phyloP scores from a whole-genome alignment of 805 yeast genomes.

The Lachancea kluyveri region DNA sequence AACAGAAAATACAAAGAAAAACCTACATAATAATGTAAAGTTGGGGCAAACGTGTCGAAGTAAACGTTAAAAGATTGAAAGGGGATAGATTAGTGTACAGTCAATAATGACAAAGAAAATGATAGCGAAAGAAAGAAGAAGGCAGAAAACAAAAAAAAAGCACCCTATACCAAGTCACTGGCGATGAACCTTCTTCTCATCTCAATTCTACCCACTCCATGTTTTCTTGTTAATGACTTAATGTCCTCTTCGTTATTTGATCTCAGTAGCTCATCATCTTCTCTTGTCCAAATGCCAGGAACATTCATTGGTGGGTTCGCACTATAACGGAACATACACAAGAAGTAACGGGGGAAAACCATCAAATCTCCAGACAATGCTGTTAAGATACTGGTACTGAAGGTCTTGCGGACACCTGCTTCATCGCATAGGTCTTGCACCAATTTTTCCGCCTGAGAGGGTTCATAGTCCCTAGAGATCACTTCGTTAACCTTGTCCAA shows the following conservation, averaged over 20 bases:
- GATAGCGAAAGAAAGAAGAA: too few relatives aligned
- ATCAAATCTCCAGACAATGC: slow-evolving; percentile 40
- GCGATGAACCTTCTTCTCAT: slow-evolving; percentile 36
- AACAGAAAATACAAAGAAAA: too few relatives aligned
- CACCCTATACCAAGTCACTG: slow-evolving; percentile 31
- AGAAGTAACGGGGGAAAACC: slow-evolving; percentile 37
- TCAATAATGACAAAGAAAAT: too few relatives aligned
- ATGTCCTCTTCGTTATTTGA: slow-evolving; percentile 31
- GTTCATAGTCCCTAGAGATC: slow-evolving; percentile 35
- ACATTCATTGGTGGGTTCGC: slow-evolving; percentile 38
- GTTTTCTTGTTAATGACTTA: slow-evolving; percentile 31
- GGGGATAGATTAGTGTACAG: too few relatives aligned
- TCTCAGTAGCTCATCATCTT: slow-evolving; percentile 36
- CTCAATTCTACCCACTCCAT: slow-evolving; percentile 37
- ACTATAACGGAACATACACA: slow-evolving; percentile 35
- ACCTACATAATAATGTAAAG: too few relatives aligned
- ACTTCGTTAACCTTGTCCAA: slow-evolving; percentile 34
- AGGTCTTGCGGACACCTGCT: slow-evolving; percentile 37
- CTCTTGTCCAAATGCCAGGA: slow-evolving; percentile 42
- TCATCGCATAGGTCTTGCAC: slow-evolving; percentile 37
- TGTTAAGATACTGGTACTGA: slow-evolving; percentile 38
- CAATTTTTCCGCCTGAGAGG: slow-evolving; percentile 38
- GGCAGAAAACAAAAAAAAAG: too few relatives aligned
- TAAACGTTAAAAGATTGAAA: too few relatives aligned
- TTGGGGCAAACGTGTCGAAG: too few relatives aligned